A percentile compares a stretch with the other conserved stretches of the same genome.
Evolutionary conservation across 192 early-diverging fungal species (phyloP).

Genomic region (Coemansia sp.): DNA sequence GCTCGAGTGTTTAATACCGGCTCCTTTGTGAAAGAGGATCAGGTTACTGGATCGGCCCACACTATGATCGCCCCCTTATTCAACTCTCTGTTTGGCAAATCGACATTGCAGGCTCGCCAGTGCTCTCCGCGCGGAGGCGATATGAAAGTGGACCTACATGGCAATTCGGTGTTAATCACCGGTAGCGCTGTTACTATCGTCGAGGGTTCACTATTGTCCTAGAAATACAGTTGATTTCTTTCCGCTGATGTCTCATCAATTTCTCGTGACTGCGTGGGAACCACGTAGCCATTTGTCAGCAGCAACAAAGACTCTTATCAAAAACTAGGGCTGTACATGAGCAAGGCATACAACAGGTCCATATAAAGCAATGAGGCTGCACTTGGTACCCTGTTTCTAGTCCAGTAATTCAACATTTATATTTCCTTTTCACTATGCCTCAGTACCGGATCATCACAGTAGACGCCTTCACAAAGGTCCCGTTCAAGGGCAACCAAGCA

Average conservation of each 20-base stretch:
- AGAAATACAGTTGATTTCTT: neutral
- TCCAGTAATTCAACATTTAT: neutral
- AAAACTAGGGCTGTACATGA: too few species aligned
- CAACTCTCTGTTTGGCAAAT: slow-evolving; percentile 11
- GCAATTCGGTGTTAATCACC: slow-evolving; percentile 11
- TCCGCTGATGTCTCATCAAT: slow-evolving; percentile 1
- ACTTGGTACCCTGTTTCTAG: neutral
- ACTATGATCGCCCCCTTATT: slow-evolving; percentile 29
- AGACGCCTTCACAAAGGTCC: slow-evolving; percentile 33
- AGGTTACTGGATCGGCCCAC: slow-evolving; percentile 42
- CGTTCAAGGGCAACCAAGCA: slow-evolving; percentile 54
- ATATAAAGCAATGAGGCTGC: neutral
- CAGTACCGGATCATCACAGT: slow-evolving; percentile 23
- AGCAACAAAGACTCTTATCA: neutral
- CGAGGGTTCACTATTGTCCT: slow-evolving; percentile 12
- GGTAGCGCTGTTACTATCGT: slow-evolving; percentile 28
- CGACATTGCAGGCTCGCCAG: slow-evolving; percentile 23
- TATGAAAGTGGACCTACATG: slow-evolving; percentile 11
- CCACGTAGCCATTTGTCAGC: neutral
- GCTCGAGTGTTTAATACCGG: slow-evolving; percentile 36
- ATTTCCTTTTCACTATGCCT: slow-evolving; percentile 16
- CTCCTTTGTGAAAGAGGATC: slow-evolving; percentile 31
- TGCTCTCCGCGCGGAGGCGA: slow-evolving; percentile 31
- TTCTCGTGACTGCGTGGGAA: neutral
- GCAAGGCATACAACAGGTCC: neutral